Evolutionary conservation across 495 filamentous ascomycete species (phyloP).

Genomic region (Margaritispora aquatica): DNA sequence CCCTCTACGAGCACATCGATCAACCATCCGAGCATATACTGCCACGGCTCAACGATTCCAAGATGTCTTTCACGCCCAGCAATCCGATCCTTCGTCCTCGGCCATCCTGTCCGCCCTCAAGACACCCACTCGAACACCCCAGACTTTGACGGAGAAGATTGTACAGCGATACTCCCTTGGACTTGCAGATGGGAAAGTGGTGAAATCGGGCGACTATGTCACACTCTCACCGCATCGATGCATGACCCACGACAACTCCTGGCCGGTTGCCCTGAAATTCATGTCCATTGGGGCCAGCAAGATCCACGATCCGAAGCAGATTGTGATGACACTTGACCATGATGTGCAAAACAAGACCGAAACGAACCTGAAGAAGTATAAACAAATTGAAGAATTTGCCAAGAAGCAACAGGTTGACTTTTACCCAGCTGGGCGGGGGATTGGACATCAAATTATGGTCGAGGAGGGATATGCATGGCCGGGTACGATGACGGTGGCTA

Average conservation of each 20-base stretch:
- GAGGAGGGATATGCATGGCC: conserved; percentile 75
- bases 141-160: conserved; percentile 91
- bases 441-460: conserved; percentile 84
- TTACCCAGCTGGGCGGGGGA: conserved; percentile 77
- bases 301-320: conserved; percentile 23
- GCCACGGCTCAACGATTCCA: conserved; percentile 33
- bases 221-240: conserved; percentile 65
- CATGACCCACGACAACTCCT: conserved; percentile 95
- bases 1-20: conserved; percentile 12
- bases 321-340: conserved; percentile 77
- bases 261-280: conserved; percentile 72
- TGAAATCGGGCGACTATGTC: conserved; percentile 76
- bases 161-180: conserved; percentile 72
- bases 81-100: conserved; percentile 36
- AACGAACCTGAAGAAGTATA: conserved; percentile 78
- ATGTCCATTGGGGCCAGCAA: conserved; percentile 27
- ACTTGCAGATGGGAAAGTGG: conserved; percentile 63
- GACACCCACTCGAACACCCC: conserved; percentile 39
- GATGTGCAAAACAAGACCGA: conserved; percentile 88
- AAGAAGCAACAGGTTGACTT: conserved; percentile 74
- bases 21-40: conserved; percentile 27
- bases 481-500: conserved; percentile 75
- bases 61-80: conserved; percentile 46
- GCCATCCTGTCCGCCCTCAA: conserved; percentile 38
- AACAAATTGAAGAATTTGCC: conserved; percentile 82